Base-by-base conservation (phyloP, 2,329 filamentous ascomycete species). In the Colletotrichum sp. region DNA sequence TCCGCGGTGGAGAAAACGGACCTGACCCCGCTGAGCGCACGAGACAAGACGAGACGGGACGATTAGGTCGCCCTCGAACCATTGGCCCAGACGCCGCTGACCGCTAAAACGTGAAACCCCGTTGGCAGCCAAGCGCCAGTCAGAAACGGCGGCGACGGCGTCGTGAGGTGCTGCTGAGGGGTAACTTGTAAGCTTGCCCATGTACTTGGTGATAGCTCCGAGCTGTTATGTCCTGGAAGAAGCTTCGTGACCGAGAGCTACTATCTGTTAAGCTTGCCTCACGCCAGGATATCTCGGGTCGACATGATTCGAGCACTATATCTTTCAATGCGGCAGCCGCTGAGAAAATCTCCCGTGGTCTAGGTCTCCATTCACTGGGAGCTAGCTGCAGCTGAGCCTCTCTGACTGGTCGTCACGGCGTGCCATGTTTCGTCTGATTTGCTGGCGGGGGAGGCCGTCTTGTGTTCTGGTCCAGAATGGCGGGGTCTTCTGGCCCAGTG, bases 81-180 rank as follows among this genome's bases (percentile, higher is more conserved):
- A 75, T 75, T 75, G 73, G 73, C 34, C 34, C 70, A 73, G 70
- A 68, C 38, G 67, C 65, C 63, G 71, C 74, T 76, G 74, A 76
- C 74, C 74, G 74, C 74, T 71, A 71, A 61, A 73, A 76, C 58
- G 74, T 76, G 74, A 76, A 76, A 76, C 74, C 71, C 71, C 28
- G 48, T 75, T 30, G 64, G 48, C 66, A 36, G 74, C 65, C 74
- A 71, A 75, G 60, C 24, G 61, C 74, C 71, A 74, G 74, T 76
- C 43, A 66, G 48, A 61, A 52, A 60, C 36, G 52, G 57, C 30
- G 52, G 21, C 48, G 69, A 36, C 30, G 12, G 32, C 38, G 30
- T 30, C 24, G 16, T 26, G 28, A 52, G 26, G 52, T 48, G 36
- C 30, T 72, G 32, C 52, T 72, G 69, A 72, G 73, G 69, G 73